Conservation (phyloP, 148 eudicot species). For the Rhododendron vialii region DNA sequence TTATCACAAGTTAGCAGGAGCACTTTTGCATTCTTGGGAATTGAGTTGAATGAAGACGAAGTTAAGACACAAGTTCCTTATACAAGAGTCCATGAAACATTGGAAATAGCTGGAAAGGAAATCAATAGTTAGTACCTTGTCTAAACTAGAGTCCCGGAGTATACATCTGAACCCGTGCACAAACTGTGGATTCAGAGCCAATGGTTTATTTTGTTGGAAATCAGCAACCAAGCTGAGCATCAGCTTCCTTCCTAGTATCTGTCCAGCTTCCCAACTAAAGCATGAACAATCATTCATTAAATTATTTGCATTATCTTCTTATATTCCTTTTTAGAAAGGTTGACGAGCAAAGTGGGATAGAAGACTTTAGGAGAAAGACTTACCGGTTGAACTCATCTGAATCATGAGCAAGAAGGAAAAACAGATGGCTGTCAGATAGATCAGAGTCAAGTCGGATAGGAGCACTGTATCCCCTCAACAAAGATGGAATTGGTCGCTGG, state of each 20-base stretch:
- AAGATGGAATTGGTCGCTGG: slow-evolving; percentile 78
- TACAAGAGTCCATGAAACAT: not conserved
- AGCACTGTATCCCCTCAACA: slow-evolving; percentile 86
- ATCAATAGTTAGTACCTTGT: slow-evolving; percentile 49
- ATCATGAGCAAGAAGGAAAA: slow-evolving; percentile 95
- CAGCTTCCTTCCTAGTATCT: slow-evolving; percentile 74
- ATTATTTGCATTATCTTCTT: not conserved
- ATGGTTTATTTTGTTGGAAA: slow-evolving; percentile 74
- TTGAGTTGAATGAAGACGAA: not conserved
- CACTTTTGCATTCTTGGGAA: not conserved
- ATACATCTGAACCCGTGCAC: slow-evolving; percentile 75
- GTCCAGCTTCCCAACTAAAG: slow-evolving; percentile 97
- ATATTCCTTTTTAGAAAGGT: not conserved
- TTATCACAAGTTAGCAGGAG: not conserved
- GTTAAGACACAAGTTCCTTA: not conserved
- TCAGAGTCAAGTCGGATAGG: slow-evolving; percentile 90
- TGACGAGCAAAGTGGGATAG: not conserved
- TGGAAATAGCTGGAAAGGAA: not conserved
- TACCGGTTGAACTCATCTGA: slow-evolving; percentile 98
- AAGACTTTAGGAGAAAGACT: not conserved
- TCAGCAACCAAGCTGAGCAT: slow-evolving; percentile 85
- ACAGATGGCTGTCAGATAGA: slow-evolving; percentile 71
- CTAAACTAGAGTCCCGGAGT: slow-evolving; percentile 62
- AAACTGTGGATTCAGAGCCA: slow-evolving; percentile 66
- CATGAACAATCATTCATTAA: not conserved